Conservation (phyloP, 225 moss, liverwort and hornwort genomes). For the Bryum argenteum region DNA sequence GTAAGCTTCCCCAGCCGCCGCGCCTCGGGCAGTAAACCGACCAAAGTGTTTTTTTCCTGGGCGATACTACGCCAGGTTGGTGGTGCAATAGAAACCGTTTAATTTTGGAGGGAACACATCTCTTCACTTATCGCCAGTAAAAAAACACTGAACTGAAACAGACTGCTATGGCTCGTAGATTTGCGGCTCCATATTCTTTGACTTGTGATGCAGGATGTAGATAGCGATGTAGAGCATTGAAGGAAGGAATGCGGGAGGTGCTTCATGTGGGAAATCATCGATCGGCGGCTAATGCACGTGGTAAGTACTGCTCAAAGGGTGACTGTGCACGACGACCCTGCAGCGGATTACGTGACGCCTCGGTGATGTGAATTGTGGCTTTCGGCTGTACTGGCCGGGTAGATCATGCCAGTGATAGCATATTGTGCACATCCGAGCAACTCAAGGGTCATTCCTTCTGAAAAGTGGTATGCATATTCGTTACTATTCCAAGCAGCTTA, state of each 20-base stretch:
- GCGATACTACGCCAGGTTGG: no score
- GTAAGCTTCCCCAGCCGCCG: constrained; percentile 23
- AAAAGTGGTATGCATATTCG: no score
- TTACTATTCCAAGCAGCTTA: no score
- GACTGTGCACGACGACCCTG: not conserved
- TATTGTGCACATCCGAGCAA: no score
- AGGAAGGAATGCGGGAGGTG: not conserved
- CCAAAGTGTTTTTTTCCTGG: no score
- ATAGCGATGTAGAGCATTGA: not conserved
- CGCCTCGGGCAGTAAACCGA: constrained; percentile 6
- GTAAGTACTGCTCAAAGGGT: not conserved
- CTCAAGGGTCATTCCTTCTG: no score
- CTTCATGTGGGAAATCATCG: not conserved
- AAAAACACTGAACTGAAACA: no score
- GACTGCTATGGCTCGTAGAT: not conserved
- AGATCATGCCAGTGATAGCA: no score
- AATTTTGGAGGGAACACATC: no score
- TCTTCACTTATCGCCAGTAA: no score
- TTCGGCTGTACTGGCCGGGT: not conserved
- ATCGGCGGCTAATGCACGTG: constrained; percentile 24
- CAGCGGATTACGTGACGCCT: constrained; percentile 15
- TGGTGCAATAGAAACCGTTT: no score
- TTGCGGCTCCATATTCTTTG: not conserved
- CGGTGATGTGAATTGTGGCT: constrained; percentile 12
- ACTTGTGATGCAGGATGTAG: not conserved